Percentiles rank a stretch among this genome's conserved stretches.
phyloP scores from a whole-genome alignment of 2,329 filamentous ascomycete species.

The Clarireedia sp. region DNA sequence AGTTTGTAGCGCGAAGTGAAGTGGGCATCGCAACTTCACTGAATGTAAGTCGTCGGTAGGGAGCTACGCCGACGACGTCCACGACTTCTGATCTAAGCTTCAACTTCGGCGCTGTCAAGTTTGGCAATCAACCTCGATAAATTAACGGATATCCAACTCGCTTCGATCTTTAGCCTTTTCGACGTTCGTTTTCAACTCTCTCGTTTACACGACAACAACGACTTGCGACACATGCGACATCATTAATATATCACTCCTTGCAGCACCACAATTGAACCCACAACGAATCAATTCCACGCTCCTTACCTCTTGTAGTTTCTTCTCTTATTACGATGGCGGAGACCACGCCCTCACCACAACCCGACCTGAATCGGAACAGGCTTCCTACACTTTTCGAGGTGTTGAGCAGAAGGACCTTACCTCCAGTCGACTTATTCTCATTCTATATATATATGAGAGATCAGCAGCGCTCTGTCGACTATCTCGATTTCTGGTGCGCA shows the following conservation, averaged over 20 bases:
- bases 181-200: conserved; percentile 1
- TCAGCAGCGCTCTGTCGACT: conserved; percentile 95
- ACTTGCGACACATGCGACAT: background rate
- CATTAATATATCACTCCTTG: conserved; percentile 3
- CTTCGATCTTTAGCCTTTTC: background rate
- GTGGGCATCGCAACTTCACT: background rate
- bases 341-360: conserved; percentile 44
- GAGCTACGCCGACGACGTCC: conserved; percentile 2
- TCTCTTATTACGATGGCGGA: conserved; percentile 19
- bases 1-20: background rate
- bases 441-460: conserved; percentile 99
- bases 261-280: background rate
- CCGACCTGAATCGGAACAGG: conserved; percentile 64
- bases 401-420: conserved; percentile 83
- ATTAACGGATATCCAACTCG: background rate
- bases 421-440: conserved; percentile 92
- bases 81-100: background rate
- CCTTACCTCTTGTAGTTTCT: background rate
- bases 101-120: background rate
- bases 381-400: conserved; percentile 95
- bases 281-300: background rate
- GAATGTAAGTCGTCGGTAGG: background rate
- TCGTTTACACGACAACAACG: background rate
- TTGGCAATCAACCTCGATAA: background rate
- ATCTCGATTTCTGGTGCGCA: conserved; percentile 91